These are phyloP conservation scores for Russula dissimulans DNA, from an alignment of 768 basidiomycete species.

Conservation along the genomic window DNA sequence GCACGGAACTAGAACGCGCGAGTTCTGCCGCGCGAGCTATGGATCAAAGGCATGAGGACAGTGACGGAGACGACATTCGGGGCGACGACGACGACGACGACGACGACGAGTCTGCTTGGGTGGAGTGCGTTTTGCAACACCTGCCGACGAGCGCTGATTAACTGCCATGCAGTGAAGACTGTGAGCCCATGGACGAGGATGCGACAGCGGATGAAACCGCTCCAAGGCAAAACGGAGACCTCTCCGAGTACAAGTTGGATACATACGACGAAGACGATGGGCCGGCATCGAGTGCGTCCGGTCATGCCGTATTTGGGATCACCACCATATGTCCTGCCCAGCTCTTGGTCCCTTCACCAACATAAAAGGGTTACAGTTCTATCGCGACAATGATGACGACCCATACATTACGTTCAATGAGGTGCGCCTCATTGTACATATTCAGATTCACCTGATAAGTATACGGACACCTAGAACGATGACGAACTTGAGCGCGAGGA, in stretches of 20 bases:
- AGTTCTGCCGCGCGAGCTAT: slow-evolving; percentile 67
- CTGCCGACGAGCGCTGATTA: slow-evolving; percentile 27
- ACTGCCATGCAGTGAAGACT: slow-evolving; percentile 34
- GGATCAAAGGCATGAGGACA: slow-evolving; percentile 55
- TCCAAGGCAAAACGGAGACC: slow-evolving; percentile 36
- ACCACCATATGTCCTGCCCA: slow-evolving; percentile 24
- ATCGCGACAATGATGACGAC: slow-evolving; percentile 86
- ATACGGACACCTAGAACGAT: slow-evolving; percentile 39
- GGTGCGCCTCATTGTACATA: slow-evolving; percentile 35
- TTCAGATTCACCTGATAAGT: background rate
- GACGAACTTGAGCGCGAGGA: slow-evolving; percentile 82
- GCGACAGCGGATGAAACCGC: slow-evolving; percentile 29
- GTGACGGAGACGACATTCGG: slow-evolving; percentile 50
- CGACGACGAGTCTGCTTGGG: slow-evolving; percentile 54
- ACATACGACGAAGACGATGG: slow-evolving; percentile 70
- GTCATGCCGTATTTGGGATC: background rate
- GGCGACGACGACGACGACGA: slow-evolving; percentile 32
- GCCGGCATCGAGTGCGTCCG: slow-evolving; percentile 26
- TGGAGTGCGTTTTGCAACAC: slow-evolving; percentile 60
- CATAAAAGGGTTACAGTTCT: slow-evolving; percentile 90
- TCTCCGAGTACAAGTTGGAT: slow-evolving; percentile 84
- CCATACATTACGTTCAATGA: slow-evolving; percentile 96
- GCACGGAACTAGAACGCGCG: slow-evolving; percentile 72
- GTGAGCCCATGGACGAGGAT: slow-evolving; percentile 53
- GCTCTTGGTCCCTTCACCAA: slow-evolving; percentile 82